A percentile compares a stretch with the other conserved stretches of the same genome.
Conservation (phyloP, 2,329 filamentous ascomycete species). For the Stylonectria norvegica region DNA sequence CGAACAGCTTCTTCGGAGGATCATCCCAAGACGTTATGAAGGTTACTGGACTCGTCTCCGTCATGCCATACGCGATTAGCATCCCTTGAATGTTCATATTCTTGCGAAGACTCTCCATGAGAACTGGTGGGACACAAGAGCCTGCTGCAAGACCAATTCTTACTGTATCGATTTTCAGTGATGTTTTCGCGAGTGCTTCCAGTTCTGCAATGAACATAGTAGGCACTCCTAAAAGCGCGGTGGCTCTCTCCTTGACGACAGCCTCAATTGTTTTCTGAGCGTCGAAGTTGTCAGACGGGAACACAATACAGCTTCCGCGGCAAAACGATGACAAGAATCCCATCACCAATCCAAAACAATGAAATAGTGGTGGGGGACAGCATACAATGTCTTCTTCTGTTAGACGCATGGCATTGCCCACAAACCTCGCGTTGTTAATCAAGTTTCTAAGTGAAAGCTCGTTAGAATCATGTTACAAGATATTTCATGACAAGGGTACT, state of each 20-base stretch:
- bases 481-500: not conserved
- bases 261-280: conserved; percentile 54
- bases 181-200: conserved; percentile 31
- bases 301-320: conserved; percentile 60
- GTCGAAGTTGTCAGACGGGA: conserved; percentile 65
- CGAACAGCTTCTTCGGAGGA: conserved; percentile 59
- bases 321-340: conserved; percentile 69
- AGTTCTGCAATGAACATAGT: conserved; percentile 70
- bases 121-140: conserved; percentile 57
- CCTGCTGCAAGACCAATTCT: conserved; percentile 67
- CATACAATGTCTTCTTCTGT: conserved; percentile 56
- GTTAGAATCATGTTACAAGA: not conserved
- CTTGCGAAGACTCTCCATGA: conserved; percentile 49
- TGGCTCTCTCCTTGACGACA: conserved; percentile 49
- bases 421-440: conserved; percentile 53
- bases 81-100: conserved; percentile 29
- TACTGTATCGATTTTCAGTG: not conserved
- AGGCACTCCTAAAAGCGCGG: conserved; percentile 53
- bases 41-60: conserved; percentile 58
- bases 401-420: conserved; percentile 47
- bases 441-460: conserved; percentile 32
- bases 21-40: conserved; percentile 66
- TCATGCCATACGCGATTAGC: conserved; percentile 58
- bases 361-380: conserved; percentile 62
- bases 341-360: conserved; percentile 69